phyloP scores from a whole-genome alignment of 139 green algal species.

The Chlorella sp. region DNA sequence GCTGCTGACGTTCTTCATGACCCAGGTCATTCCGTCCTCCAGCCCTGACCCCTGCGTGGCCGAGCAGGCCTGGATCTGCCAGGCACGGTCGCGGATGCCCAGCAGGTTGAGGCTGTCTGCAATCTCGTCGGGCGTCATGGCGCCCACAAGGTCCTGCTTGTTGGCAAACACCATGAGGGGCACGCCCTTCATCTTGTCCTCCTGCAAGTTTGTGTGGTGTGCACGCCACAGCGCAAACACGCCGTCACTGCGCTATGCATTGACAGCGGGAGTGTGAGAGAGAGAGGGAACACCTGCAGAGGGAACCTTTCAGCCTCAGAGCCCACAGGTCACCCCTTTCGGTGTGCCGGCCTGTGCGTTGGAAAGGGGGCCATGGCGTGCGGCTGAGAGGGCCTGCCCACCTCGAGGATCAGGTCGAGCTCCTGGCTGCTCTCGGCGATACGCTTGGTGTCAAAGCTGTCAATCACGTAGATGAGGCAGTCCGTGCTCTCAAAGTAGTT shows the following conservation, averaged over 20 bases:
- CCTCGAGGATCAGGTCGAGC: conserved; percentile 55
- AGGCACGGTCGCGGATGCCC: conserved; percentile 58
- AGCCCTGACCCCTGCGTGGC: conserved; percentile 57
- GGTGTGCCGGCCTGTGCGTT: too few species aligned
- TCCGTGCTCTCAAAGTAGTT: conserved; percentile 85
- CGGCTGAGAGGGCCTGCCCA: too few species aligned
- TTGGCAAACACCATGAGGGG: conserved; percentile 75
- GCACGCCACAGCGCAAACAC: too few species aligned
- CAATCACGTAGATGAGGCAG: conserved; percentile 75
- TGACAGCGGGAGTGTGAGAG: too few species aligned
- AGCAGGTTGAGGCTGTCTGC: conserved; percentile 52
- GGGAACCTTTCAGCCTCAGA: too few species aligned
- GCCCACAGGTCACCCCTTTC: too few species aligned
- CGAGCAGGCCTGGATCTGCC: conserved; percentile 71
- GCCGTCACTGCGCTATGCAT: too few species aligned
- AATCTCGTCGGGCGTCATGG: conserved; percentile 51
- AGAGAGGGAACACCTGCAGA: too few species aligned
- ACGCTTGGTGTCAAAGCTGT: conserved; percentile 65
- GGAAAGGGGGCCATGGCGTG: too few species aligned
- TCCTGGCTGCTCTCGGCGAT: conserved; percentile 63
- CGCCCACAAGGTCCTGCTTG: conserved; percentile 73
- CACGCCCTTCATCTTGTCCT: conserved; percentile 68
- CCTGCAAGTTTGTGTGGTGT: conserved; percentile 25
- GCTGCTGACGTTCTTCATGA: conserved; percentile 62
- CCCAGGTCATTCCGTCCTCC: conserved; percentile 64